Conservation (phyloP, 2,329 filamentous ascomycete species). For the Aspergillus arachidicola region DNA sequence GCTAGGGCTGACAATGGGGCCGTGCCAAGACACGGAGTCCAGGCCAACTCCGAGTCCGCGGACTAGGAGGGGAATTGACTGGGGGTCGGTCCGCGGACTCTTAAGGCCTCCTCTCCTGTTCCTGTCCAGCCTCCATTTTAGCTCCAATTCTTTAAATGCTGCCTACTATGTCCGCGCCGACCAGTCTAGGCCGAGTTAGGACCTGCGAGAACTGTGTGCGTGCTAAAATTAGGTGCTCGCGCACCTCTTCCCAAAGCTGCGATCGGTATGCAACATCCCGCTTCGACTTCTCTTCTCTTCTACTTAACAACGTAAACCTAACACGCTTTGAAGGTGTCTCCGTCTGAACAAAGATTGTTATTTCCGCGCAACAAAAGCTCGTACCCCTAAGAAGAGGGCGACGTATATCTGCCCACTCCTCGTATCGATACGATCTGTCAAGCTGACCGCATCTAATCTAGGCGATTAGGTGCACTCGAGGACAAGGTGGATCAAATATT, state of each 20-base stretch:
- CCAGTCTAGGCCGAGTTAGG: conserved; percentile 6
- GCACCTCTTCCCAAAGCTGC: conserved; percentile 7
- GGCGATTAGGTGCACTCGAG: neutral
- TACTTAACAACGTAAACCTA: neutral
- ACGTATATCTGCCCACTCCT: neutral
- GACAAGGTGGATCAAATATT: neutral
- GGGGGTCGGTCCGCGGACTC: neutral
- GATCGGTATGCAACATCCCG: conserved; percentile 1
- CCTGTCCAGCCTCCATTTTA: neutral
- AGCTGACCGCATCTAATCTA: neutral
- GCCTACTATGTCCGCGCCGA: neutral
- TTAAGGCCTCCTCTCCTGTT: neutral
- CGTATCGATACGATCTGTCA: neutral
- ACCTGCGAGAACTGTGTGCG: conserved; percentile 24
- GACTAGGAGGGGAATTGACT: neutral
- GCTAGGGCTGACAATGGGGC: neutral
- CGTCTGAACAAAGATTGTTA: neutral
- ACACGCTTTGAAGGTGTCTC: neutral
- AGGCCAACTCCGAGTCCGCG: neutral
- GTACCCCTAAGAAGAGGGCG: neutral
- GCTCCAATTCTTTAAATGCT: neutral
- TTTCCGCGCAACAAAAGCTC: neutral
- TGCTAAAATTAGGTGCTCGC: conserved; percentile 24
- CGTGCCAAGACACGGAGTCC: neutral
- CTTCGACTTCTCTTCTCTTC: neutral